phyloP scores from a whole-genome alignment of 2,329 filamentous ascomycete genomes.

The Talaromyces sp. region DNA sequence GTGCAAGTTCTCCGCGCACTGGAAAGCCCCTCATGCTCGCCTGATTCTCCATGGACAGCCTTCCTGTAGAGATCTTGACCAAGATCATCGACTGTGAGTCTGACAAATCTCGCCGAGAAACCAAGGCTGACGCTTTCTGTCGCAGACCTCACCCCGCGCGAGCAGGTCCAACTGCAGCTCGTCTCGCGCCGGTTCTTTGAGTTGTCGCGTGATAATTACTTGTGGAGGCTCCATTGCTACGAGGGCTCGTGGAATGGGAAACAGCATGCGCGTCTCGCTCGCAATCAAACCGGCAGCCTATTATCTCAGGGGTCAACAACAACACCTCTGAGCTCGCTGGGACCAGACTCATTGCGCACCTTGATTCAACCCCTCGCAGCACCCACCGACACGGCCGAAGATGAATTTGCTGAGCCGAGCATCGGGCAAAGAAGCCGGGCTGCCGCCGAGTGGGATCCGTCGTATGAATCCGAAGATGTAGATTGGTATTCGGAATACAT shows the following conservation, averaged over 20 bases:
- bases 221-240: constrained; percentile 76
- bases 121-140: not conserved
- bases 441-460: constrained; percentile 74
- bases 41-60: constrained; percentile 41
- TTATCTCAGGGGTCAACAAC: constrained; percentile 43
- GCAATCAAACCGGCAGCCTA: constrained; percentile 34
- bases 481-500: constrained; percentile 90
- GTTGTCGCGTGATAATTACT: constrained; percentile 65
- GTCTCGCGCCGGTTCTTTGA: constrained; percentile 61
- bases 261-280: constrained; percentile 21
- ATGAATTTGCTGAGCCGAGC: constrained; percentile 12
- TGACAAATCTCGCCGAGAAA: not conserved
- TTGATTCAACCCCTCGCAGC: constrained; percentile 25
- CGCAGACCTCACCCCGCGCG: constrained; percentile 56
- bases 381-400: not conserved
- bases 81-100: constrained; percentile 58
- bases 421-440: constrained; percentile 25
- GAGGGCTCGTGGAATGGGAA: constrained; percentile 62
- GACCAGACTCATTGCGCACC: constrained; percentile 26
- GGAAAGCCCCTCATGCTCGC: constrained; percentile 10
- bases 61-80: constrained; percentile 60
- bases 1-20: not conserved
- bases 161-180: constrained; percentile 64
- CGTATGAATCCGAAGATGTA: constrained; percentile 63
- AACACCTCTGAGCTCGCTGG: constrained; percentile 25